phyloP scores from a whole-genome alignment of 2,329 filamentous ascomycete genomes.

The Scedosporium aurantiacum region DNA sequence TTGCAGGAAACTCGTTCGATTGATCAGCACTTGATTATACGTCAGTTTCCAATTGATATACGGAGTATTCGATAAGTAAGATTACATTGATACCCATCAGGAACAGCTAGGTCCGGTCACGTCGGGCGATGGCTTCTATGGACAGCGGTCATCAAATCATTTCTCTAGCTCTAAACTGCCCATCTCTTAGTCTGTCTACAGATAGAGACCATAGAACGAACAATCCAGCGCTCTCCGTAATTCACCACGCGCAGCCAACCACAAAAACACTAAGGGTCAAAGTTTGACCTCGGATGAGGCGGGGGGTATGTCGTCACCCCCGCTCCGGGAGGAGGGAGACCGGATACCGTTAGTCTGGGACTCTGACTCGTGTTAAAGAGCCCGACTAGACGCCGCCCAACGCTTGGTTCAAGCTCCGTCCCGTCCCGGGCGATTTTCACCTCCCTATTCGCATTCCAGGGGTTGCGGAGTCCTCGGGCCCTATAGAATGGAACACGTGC shows the following conservation, averaged over 20 bases:
- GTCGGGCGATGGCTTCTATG: too few relatives aligned
- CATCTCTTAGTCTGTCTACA: not conserved
- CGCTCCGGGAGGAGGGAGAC: conserved; percentile 18
- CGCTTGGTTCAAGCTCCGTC: conserved; percentile 76
- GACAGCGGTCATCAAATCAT: too few relatives aligned
- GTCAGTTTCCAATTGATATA: too few relatives aligned
- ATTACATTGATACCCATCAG: too few relatives aligned
- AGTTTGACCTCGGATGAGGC: not conserved
- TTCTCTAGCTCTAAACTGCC: too few relatives aligned
- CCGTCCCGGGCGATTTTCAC: conserved; percentile 94
- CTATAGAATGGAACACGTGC: conserved; percentile 77
- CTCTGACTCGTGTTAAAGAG: conserved; percentile 58
- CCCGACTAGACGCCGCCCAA: conserved; percentile 65
- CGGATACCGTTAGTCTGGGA: conserved; percentile 14
- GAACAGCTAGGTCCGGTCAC: too few relatives aligned
- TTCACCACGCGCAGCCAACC: not conserved
- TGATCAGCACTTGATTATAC: too few relatives aligned
- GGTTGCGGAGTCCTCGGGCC: conserved; percentile 76
- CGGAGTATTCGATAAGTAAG: too few relatives aligned
- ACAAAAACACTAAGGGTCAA: not conserved
- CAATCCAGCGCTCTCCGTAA: not conserved
- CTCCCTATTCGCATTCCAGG: conserved; percentile 90
- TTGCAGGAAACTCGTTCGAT: too few relatives aligned
- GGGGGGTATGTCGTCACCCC: conserved; percentile 16
- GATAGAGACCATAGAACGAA: not conserved